Evolutionary conservation across 139 green algal genomes (phyloP), one percentile per base, ranked within the genome.

Genomic region (Chlamydomonas sp.): DNA sequence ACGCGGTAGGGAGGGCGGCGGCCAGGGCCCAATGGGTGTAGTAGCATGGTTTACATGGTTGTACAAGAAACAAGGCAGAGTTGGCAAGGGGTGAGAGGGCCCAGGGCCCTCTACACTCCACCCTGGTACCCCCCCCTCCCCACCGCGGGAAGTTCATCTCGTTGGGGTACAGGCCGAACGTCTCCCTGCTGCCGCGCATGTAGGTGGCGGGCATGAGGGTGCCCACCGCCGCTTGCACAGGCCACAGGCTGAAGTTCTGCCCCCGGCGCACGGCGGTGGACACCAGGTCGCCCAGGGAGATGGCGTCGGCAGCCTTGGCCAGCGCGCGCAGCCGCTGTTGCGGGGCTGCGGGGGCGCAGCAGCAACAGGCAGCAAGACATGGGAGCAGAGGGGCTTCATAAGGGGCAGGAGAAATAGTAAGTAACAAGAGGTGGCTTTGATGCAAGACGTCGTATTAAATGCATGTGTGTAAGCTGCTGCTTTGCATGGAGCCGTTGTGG

Each of bases 281-380:
- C 2, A 98, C 89, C n/a, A 96, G 60, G 93, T 99, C 98, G 0
- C 97, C 97, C 0, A 85, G 86, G 1, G 94, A 96, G 72, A 99
- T 94, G 68, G 80, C 89, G 69, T 99, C 95, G 2, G 98, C 96
- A 0, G 97, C 97, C 91, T 97, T 97, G 67, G 98, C 94, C 1
- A 99, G 71, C 12, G 94, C 86, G 74, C 95, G 90, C 91, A 99
- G 79, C 0, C 93, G 86, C 64, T 94, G 79, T 17, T 9, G 10
- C 9, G 58, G 3, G 81, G 78, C 81, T 9, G 59, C 81, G 78
- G 71, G 17, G 57, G 57, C 17, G 6, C 17, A 57, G 18, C 1
- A 57, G 74, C 57, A 9, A 12, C 6, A 20, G 74, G 74, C 9
- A 9, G 74, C 8, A 5, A 67, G 77, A 57, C 7, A 7, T n/a